Evolutionary conservation across 2,329 filamentous ascomycete species (phyloP), one percentile per base, ranked within the genome.

Genomic region (Alternaria consortialis): DNA sequence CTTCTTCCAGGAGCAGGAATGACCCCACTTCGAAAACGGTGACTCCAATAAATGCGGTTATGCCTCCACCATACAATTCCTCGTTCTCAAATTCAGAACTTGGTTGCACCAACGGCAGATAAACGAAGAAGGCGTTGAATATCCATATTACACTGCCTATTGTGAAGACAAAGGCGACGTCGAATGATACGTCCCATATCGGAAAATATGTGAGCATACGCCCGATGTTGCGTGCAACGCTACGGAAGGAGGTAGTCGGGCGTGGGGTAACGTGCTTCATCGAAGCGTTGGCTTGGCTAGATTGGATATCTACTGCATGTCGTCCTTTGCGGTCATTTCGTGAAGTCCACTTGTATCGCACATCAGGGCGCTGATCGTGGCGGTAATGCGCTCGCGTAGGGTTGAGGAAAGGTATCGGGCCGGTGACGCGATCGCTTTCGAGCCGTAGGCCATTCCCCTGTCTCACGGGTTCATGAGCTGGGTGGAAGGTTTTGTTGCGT

Each of bases 21-120:
- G 86, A 87, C 0, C 88, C 89, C 4, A 89, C 55, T 66, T 89
- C 87, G 72, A 92, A 91, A 7, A 91, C 78, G 0, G 87, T 89
- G 0, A 88, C 88, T 4, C 89, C 89, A n/a, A 91, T 82, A 67
- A 90, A 87, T 0, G 87, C 88, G 0, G 85, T 87, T 23, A 90
- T 82, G 1, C 88, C 90, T 4, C 86, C 88, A 0, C 81, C 89
- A 64, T 80, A 79, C 7, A 80, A 62, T 1, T 79, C 76, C 74
- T 91, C 88, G 31, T 81, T 81, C 0, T 77, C 44, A 67, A 91
- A 90, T 57, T 84, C 82, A 0, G 83, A 83, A 0, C 71, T 79
- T 0, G 88, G 88, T 7, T 78, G 74, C 25, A 80, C 80, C 2
- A 88, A 75, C 0, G 90, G 90, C 2, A 90, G 79, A 81, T 84